Evolutionary conservation across 2,329 filamentous ascomycete genomes (phyloP).

Genomic region (Aspergillus spinulosporus): DNA sequence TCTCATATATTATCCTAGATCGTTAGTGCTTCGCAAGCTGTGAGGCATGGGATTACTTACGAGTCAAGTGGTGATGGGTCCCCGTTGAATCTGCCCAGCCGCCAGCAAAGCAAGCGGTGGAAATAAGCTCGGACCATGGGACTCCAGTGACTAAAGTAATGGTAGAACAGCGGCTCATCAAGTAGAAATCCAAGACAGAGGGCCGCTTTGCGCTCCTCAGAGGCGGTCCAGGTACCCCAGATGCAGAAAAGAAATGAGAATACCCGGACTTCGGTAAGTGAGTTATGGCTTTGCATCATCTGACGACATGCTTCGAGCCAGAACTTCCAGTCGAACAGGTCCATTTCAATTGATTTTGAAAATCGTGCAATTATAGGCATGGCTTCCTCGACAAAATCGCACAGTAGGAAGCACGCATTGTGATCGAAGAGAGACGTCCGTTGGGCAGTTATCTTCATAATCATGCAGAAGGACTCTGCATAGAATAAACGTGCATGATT

Average conservation of each 20-base stretch:
- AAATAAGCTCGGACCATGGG: conserved; percentile 93
- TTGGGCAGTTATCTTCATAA: conserved; percentile 72
- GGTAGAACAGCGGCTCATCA: conserved; percentile 71
- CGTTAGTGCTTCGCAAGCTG: background rate
- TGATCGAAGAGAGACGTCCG: conserved; percentile 79
- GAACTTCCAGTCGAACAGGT: conserved; percentile 65
- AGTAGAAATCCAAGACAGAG: conserved; percentile 76
- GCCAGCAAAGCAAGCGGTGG: conserved; percentile 88
- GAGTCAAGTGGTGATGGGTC: conserved; percentile 64
- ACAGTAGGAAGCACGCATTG: conserved; percentile 82
- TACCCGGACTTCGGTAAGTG: conserved; percentile 83
- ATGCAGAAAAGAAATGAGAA: conserved; percentile 77
- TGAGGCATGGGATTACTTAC: conserved; percentile 52
- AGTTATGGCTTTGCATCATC: conserved; percentile 81
- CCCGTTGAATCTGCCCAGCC: conserved; percentile 74
- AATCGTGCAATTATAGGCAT: conserved; percentile 67
- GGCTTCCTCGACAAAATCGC: conserved; percentile 84
- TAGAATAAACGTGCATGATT: conserved; percentile 66
- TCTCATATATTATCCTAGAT: conserved; percentile 65
- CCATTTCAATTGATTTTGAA: conserved; percentile 48
- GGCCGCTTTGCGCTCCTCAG: conserved; percentile 66
- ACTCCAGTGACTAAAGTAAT: conserved; percentile 90
- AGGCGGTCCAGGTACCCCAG: conserved; percentile 71
- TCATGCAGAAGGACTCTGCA: conserved; percentile 69
- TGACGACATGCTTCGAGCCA: conserved; percentile 79